Conservation (phyloP, 1,139 yeast genomes). For the Scheffersomyces parashehatae region DNA sequence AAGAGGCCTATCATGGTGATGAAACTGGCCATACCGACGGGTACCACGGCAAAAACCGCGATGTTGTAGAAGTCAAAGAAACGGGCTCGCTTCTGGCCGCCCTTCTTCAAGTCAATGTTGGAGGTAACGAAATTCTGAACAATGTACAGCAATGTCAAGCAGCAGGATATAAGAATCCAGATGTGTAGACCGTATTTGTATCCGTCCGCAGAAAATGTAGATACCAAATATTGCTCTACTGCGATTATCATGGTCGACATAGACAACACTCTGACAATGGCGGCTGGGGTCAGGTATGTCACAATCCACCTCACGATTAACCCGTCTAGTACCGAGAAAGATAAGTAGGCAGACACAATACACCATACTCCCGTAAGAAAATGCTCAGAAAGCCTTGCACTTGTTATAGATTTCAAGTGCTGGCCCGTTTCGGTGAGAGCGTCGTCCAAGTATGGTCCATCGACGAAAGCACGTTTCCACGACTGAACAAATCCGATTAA, state of each 20-base stretch:
- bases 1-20: conserved; percentile 84
- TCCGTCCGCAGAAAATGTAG: conserved; percentile 54
- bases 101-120: conserved; percentile 58
- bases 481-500: conserved; percentile 57
- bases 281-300: conserved; percentile 84
- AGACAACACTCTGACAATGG: conserved; percentile 80
- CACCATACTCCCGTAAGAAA: conserved; percentile 79
- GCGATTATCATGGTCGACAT: conserved; percentile 75
- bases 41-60: conserved; percentile 94
- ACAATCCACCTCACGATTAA: conserved; percentile 93
- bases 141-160: conserved; percentile 79
- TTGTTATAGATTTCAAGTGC: conserved; percentile 34
- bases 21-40: conserved; percentile 93
- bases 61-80: conserved; percentile 82
- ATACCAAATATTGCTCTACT: conserved; percentile 65
- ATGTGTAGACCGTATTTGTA: conserved; percentile 73
- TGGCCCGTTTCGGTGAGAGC: conserved; percentile 19
- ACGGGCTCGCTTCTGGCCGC: conserved; percentile 45
- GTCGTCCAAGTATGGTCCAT: conserved; percentile 18
- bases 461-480: conserved; percentile 47
- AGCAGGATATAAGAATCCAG: conserved; percentile 88
- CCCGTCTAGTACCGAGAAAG: conserved; percentile 84
- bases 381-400: conserved; percentile 69
- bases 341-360: conserved; percentile 78
- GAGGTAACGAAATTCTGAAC: conserved; percentile 89